phyloP scores from a whole-genome alignment of 306 rosid species.

The Medicago arabica region DNA sequence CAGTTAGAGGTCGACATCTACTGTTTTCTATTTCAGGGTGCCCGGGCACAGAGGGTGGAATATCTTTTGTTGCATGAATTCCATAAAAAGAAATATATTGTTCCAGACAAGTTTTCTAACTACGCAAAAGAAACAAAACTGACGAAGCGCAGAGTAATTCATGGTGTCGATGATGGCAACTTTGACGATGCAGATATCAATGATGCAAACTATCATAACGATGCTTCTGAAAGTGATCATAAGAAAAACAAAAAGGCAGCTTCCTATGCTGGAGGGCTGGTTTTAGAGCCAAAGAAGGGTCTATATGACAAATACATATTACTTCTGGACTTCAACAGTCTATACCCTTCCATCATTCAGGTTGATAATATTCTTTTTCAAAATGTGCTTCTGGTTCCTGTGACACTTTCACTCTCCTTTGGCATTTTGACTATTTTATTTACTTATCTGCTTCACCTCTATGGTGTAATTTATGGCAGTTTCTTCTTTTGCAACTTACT shows the following conservation, averaged over 20 bases:
- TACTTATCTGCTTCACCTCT: slow-evolving; percentile 16
- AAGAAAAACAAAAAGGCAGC: slow-evolving; percentile 82
- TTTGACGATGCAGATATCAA: slow-evolving; percentile 62
- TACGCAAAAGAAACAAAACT: slow-evolving; percentile 65
- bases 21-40: slow-evolving; percentile 72
- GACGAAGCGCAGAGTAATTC: slow-evolving; percentile 59
- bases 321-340: slow-evolving; percentile 96
- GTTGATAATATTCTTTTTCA: slow-evolving; percentile 45
- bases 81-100: slow-evolving; percentile 85
- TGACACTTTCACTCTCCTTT: slow-evolving; percentile 19
- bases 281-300: slow-evolving; percentile 97
- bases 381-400: slow-evolving; percentile 27
- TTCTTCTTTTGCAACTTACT: slow-evolving; percentile 35
- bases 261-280: slow-evolving; percentile 94
- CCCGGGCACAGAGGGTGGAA: slow-evolving; percentile 98
- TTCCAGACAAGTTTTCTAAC: slow-evolving; percentile 80
- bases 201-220: slow-evolving; percentile 57
- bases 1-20: slow-evolving; percentile 33
- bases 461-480: slow-evolving; percentile 28
- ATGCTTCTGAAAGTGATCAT: slow-evolving; percentile 56
- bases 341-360: slow-evolving; percentile 98
- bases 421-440: slow-evolving; percentile 17
- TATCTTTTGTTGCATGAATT: slow-evolving; percentile 95
- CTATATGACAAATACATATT: slow-evolving; percentile 92
- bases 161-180: slow-evolving; percentile 54